Conservation (phyloP, 2,329 filamentous ascomycete genomes). For the Neonectria faginata region DNA sequence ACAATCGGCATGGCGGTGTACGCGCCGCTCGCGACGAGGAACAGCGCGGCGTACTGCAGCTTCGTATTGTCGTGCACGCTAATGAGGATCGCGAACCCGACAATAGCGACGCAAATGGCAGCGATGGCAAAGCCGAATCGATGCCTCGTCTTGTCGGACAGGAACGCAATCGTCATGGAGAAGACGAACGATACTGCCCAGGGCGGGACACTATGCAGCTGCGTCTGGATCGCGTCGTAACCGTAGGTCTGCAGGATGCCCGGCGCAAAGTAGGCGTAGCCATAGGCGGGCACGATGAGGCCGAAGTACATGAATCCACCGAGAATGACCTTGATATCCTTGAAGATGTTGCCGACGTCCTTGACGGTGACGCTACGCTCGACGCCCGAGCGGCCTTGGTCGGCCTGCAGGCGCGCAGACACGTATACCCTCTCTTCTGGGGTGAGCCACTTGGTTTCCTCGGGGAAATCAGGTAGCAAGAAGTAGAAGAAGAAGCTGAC, state of each 20-base stretch:
- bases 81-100: conserved; percentile 81
- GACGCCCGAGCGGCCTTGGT: conserved; percentile 75
- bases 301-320: conserved; percentile 87
- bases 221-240: conserved; percentile 68
- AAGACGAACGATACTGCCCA: conserved; percentile 80
- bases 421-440: conserved; percentile 77
- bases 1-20: conserved; percentile 93
- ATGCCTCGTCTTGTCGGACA: conserved; percentile 78
- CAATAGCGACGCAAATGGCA: conserved; percentile 75
- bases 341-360: conserved; percentile 74
- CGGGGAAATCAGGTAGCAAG: conserved; percentile 78
- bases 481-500: conserved; percentile 75
- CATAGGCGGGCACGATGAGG: conserved; percentile 80
- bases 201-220: conserved; percentile 68
- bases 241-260: conserved; percentile 76
- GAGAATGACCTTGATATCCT: conserved; percentile 79
- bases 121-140: conserved; percentile 79
- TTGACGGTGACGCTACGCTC: conserved; percentile 69
- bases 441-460: conserved; percentile 78
- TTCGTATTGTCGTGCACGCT: conserved; percentile 74
- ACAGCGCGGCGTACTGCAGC: conserved; percentile 82
- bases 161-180: conserved; percentile 77
- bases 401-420: conserved; percentile 72
- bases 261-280: conserved; percentile 82
- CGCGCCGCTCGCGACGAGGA: conserved; percentile 81